A percentile compares a stretch with the other conserved stretches of the same genome.
Conservation (phyloP, 2,329 filamentous ascomycete genomes). For the Aspergillus fumigatus region DNA sequence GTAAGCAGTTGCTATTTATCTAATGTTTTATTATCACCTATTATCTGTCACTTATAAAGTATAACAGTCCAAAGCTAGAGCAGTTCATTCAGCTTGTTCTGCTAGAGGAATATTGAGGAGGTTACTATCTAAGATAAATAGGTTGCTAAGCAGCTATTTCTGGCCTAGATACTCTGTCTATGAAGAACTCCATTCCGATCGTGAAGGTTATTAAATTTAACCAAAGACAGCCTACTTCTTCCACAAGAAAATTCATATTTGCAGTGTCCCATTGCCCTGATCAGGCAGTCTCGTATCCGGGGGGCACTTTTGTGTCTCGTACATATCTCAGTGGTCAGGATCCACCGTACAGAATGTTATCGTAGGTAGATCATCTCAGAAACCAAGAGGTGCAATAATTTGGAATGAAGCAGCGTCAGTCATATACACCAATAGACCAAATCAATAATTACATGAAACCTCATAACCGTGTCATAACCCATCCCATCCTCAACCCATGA, state of each 20-base stretch:
- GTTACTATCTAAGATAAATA: conserved; percentile 10
- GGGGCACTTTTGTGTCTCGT: background rate
- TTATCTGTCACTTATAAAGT: conserved; percentile 23
- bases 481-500: background rate
- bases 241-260: too few species aligned
- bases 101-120: conserved; percentile 6
- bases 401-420: background rate
- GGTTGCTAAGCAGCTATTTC: conserved; percentile 8
- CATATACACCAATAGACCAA: background rate
- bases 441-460: background rate
- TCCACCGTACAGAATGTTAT: background rate
- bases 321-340: background rate
- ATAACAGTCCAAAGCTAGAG: conserved; percentile 12
- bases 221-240: too few species aligned
- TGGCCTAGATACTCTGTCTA: conserved; percentile 14
- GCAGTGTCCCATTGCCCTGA: background rate
- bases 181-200: conserved; percentile 1
- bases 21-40: conserved; percentile 23
- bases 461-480: background rate
- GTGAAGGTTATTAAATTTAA: background rate
- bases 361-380: background rate
- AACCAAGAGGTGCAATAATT: background rate
- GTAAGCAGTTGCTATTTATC: conserved; percentile 26
- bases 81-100: conserved; percentile 9
- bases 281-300: conserved; percentile 6